Conservation (phyloP, 1,139 yeast species). For the Geotrichum macrosporum region DNA sequence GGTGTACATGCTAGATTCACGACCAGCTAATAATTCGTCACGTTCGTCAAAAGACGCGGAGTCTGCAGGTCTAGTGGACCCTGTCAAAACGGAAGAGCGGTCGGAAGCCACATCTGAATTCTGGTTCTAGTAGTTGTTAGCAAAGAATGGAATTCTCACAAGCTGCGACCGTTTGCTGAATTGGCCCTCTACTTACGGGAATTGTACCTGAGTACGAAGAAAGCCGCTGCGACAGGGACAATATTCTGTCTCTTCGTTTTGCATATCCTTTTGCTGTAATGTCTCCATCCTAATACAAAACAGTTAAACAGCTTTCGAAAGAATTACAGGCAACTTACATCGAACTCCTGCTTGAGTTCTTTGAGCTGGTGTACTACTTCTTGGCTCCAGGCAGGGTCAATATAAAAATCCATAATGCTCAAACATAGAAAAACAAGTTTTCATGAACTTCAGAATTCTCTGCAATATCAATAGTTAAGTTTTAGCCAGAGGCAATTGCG, state of each 20-base stretch:
- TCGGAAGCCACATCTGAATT: neutral
- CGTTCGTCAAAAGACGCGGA: neutral
- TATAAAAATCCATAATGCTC: conserved; percentile 41
- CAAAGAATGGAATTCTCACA: neutral
- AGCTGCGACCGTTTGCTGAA: no score
- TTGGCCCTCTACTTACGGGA: no score
- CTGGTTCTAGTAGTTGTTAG: conserved; percentile 1
- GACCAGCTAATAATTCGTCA: neutral
- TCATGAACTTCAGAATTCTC: no score
- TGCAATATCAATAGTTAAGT: no score
- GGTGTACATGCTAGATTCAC: neutral
- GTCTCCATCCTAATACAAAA: conserved; percentile 52
- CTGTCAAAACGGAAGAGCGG: neutral
- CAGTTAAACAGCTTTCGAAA: neutral
- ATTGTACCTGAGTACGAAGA: no score
- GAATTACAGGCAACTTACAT: conserved; percentile 25
- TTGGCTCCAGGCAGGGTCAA: conserved; percentile 41
- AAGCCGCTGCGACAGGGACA: conserved; percentile 32
- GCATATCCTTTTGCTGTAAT: conserved; percentile 63
- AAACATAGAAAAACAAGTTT: no score
- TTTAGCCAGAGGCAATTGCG: no score
- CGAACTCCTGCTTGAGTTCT: conserved; percentile 47
- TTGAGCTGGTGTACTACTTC: conserved; percentile 39
- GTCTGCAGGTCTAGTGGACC: neutral
- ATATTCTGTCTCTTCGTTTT: conserved; percentile 49